A percentile compares a stretch with the other conserved stretches of the same genome.
Evolutionary conservation across 768 basidiomycete species (phyloP).

Genomic region (Podaxis sp.): DNA sequence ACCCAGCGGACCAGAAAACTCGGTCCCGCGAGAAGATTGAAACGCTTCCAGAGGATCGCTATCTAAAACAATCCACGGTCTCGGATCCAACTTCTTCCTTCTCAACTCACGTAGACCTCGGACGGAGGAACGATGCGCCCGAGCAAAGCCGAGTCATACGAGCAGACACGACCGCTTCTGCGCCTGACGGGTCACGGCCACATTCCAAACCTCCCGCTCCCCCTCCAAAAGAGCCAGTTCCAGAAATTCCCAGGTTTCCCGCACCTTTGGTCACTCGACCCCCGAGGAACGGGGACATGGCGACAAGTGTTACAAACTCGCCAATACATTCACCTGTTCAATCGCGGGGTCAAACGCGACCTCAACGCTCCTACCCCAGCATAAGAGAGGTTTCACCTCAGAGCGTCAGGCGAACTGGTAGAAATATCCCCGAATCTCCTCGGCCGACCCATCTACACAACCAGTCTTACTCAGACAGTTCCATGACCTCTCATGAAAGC

Average conservation of each 20-base stretch:
- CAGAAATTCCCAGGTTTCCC: neutral
- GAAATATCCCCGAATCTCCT: neutral
- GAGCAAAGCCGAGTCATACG: neutral
- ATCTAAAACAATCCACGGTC: neutral
- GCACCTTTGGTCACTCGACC: neutral
- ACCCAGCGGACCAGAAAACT: neutral
- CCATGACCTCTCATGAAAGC: neutral
- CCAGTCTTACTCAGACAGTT: neutral
- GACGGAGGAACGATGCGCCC: neutral
- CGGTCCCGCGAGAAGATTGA: neutral
- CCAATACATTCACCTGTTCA: neutral
- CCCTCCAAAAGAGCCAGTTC: conserved; percentile 4
- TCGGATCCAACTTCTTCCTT: neutral
- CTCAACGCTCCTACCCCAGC: neutral
- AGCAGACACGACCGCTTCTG: neutral
- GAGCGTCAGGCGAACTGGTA: neutral
- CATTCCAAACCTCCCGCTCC: neutral
- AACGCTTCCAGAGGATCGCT: neutral
- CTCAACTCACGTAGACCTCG: neutral
- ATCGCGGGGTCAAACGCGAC: neutral
- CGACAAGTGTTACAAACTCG: neutral
- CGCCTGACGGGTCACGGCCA: neutral
- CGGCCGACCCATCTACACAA: neutral
- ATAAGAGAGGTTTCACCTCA: neutral
- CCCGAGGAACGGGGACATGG: neutral